Base-by-base conservation (phyloP, 78 protist genomes). In the Diacronema lutheri region DNA sequence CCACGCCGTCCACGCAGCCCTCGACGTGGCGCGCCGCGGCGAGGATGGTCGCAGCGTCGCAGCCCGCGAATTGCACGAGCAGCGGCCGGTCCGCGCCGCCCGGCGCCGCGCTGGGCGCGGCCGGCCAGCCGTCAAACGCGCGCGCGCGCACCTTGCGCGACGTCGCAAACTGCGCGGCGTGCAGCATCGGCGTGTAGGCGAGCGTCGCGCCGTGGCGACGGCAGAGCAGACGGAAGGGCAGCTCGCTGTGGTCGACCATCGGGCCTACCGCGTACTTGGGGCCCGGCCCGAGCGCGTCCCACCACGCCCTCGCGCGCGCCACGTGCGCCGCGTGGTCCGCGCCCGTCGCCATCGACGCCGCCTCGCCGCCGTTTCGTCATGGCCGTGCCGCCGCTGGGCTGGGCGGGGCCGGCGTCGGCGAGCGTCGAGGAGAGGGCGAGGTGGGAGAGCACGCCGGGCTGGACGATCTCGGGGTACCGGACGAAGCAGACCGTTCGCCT, bases 41-140 rank as follows among this genome's bases (percentile, higher is more conserved):
- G 4, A 71, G 41, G 20, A 95, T 73, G 37, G 73, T 76, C 40
- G 90, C 92, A 0, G 93, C 83, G 38, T 95, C 96, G 56, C 91
- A 85, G 44, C 96, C 98, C 82, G 94, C 89, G 66, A 95, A 86
- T 79, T 84, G 84, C 21, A 86, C 95, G 21, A 95, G 81, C 50
- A 94, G 64, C 16, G 96, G 96, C 62, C 90, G 25, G 66, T 95
- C 97, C 10, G 71, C 91, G 29, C 92, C 87, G 61, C 88, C 44
- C 13, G 93, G 50, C 50, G 3, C 50, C 16, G 50, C 16, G 16
- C 16, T 20, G 62, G 16, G 62, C n/a, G 13, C 62, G 13, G 62
- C 62, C n/a, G n/a, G n/a, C n/a, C n/a, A n/a, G n/a, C n/a, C n/a
- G 50, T 44, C 50, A 44, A 44, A 44, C 16, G 3, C 7, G 50